Percentiles rank a stretch among this genome's conserved stretches.
Conservation (phyloP, 2,329 filamentous ascomycete species). For the Aspergillus niger region DNA sequence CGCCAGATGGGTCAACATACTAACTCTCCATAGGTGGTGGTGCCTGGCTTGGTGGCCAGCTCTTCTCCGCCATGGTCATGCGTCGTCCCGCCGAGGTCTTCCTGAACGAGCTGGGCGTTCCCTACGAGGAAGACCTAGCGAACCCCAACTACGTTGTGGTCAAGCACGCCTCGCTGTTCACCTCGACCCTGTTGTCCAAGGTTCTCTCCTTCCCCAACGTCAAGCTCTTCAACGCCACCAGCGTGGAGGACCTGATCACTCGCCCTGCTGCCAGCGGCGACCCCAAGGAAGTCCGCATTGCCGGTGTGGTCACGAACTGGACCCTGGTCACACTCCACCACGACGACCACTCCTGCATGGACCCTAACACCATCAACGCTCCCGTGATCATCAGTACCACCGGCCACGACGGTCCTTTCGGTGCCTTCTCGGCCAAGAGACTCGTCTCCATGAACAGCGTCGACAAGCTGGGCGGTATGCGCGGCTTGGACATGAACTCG, state of each 20-base stretch:
- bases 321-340: slow-evolving; percentile 86
- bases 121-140: slow-evolving; percentile 84
- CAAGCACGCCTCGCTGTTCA: slow-evolving; percentile 92
- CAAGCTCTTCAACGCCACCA: slow-evolving; percentile 94
- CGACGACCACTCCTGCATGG: slow-evolving; percentile 92
- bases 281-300: slow-evolving; percentile 65
- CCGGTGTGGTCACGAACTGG: slow-evolving; percentile 95
- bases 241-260: slow-evolving; percentile 90
- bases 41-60: slow-evolving; percentile 90
- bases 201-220: slow-evolving; percentile 85
- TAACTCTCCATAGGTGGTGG: slow-evolving; percentile 63
- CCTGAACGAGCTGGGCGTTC: slow-evolving; percentile 75
- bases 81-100: slow-evolving; percentile 88
- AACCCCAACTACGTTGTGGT: slow-evolving; percentile 88
- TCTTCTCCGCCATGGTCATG: slow-evolving; percentile 95
- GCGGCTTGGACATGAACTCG: slow-evolving; percentile 86
- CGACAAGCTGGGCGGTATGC: slow-evolving; percentile 85
- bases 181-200: slow-evolving; percentile 79
- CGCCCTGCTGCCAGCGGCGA: slow-evolving; percentile 59
- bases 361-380: slow-evolving; percentile 94
- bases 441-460: slow-evolving; percentile 85
- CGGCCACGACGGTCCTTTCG: slow-evolving; percentile 87
- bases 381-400: slow-evolving; percentile 87
- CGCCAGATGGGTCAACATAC: not conserved
- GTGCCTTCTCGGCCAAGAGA: slow-evolving; percentile 87